These are phyloP conservation scores for Rhinocladiella mackenziei DNA, from an alignment of 2,329 filamentous ascomycete species.

Conservation along the genomic window DNA sequence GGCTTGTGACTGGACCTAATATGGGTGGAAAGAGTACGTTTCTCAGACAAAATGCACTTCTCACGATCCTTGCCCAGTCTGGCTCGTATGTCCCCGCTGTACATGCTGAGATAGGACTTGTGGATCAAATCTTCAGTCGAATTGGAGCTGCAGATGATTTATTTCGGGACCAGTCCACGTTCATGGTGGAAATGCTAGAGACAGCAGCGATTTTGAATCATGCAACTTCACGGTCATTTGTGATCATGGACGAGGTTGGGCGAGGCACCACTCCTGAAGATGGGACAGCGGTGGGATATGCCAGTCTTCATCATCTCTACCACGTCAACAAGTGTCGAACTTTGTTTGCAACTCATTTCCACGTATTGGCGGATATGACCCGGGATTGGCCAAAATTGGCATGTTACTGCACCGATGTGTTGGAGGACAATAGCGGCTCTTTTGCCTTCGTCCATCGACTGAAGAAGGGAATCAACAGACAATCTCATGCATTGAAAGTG, in stretches of 20 bases:
- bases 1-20: conserved; percentile 77
- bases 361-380: conserved; percentile 75
- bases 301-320: conserved; percentile 78
- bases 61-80: conserved; percentile 87
- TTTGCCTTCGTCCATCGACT: conserved; percentile 87
- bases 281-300: conserved; percentile 83
- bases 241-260: conserved; percentile 98
- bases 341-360: conserved; percentile 94
- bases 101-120: conserved; percentile 79
- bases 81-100: conserved; percentile 89
- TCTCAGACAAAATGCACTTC: conserved; percentile 88
- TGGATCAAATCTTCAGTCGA: conserved; percentile 94
- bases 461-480: conserved; percentile 73
- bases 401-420: conserved; percentile 84
- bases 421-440: conserved; percentile 63
- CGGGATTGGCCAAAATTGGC: conserved; percentile 56
- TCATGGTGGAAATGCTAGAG: conserved; percentile 99
- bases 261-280: conserved; percentile 91
- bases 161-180: conserved; percentile 92
- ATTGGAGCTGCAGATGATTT: conserved; percentile 92
- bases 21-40: conserved; percentile 99
- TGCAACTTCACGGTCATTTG: conserved; percentile 79
- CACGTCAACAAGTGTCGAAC: conserved; percentile 71
- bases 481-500: conserved; percentile 93
- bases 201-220: conserved; percentile 83